A percentile compares a stretch with the other conserved stretches of the same genome.
phyloP scores from a whole-genome alignment of 768 basidiomycete species.

The Hericium erinaceus region DNA sequence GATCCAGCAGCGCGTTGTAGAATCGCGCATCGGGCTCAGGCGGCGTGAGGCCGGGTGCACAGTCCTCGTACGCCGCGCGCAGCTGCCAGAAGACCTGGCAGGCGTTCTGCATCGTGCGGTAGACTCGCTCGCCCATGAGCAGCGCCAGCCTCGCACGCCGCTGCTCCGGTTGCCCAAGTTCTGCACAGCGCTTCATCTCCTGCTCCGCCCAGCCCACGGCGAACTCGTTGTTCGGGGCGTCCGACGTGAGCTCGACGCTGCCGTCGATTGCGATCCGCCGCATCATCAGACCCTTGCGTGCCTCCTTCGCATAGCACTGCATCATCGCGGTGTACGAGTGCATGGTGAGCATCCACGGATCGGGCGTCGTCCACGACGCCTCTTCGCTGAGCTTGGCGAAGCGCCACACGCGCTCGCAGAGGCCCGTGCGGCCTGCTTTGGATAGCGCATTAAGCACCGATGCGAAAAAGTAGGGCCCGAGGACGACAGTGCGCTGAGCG shows the following conservation, averaged over 20 bases:
- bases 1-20: conserved; percentile 51
- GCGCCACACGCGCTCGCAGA: conserved; percentile 57
- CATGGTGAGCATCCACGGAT: conserved; percentile 57
- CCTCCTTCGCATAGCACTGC: conserved; percentile 43
- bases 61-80: background rate
- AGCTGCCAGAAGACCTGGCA: background rate
- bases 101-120: background rate
- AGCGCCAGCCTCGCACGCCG: background rate
- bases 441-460: conserved; percentile 49
- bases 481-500: conserved; percentile 27
- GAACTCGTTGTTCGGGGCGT: background rate
- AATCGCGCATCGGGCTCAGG: conserved; percentile 26
- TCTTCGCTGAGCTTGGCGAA: conserved; percentile 51
- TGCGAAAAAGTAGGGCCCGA: conserved; percentile 55
- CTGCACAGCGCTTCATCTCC: background rate
- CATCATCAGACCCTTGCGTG: conserved; percentile 8
- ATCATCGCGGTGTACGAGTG: conserved; percentile 70
- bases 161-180: background rate
- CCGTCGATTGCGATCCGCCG: background rate
- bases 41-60: background rate
- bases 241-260: background rate
- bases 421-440: conserved; percentile 43
- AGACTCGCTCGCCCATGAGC: background rate
- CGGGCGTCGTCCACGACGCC: conserved; percentile 34
- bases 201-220: background rate